These are phyloP conservation scores for Rhynchosporium agropyri DNA, from an alignment of 2,329 filamentous ascomycete species.

Conservation along the genomic window DNA sequence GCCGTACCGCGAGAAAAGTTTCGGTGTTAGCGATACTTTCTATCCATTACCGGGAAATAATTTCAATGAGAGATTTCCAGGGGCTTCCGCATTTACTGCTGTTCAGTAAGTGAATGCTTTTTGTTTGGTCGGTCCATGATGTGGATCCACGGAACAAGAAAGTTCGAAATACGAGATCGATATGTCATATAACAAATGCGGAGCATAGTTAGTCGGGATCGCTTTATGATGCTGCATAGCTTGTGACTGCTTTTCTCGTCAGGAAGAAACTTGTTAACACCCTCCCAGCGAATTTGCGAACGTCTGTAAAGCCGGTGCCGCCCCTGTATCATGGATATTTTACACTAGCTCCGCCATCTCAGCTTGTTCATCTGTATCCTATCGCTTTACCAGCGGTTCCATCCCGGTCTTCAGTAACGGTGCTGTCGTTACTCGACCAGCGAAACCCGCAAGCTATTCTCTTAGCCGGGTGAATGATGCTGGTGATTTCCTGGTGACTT, in stretches of 20 bases:
- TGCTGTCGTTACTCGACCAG: neutral
- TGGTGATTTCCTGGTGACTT: slow-evolving; percentile 1
- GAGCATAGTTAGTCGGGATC: too few species aligned
- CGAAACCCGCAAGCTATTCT: neutral
- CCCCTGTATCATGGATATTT: neutral
- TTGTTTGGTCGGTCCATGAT: too few species aligned
- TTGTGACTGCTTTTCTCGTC: too few species aligned
- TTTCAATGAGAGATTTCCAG: neutral
- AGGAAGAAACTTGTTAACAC: neutral
- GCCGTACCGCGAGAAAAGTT: neutral
- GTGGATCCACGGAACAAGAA: too few species aligned
- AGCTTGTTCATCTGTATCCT: neutral
- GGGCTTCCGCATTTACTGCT: neutral
- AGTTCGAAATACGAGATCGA: too few species aligned
- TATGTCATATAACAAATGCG: too few species aligned
- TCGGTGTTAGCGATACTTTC: neutral
- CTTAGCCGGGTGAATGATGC: neutral
- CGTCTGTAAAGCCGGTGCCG: neutral
- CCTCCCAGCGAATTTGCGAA: neutral
- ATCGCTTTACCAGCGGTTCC: neutral
- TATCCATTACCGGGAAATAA: neutral
- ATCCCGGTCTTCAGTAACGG: slow-evolving; percentile 2
- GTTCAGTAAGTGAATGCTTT: neutral
- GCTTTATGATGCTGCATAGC: too few species aligned
- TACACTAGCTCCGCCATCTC: slow-evolving; percentile 1